Evolutionary conservation across 176 grass and related monocot genomes (phyloP).

Genomic region (Raddia distichophylla): DNA sequence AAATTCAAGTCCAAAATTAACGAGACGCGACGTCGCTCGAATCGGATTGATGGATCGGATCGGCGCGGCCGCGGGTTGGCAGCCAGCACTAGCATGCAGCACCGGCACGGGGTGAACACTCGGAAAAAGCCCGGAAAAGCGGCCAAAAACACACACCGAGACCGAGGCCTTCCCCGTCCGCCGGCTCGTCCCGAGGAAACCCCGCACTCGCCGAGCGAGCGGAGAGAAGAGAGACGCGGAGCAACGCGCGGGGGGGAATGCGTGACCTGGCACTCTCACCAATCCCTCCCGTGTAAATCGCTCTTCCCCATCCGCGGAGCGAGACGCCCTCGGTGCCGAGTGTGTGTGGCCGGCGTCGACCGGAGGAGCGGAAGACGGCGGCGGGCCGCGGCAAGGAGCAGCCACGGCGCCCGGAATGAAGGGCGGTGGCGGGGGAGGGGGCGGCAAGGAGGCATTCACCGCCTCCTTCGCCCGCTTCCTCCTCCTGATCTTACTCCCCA

Average conservation of each 20-base stretch:
- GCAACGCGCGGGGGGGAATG: slow-evolving; percentile 40
- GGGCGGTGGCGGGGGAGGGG: slow-evolving; percentile 41
- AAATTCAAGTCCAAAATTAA: too few relatives aligned
- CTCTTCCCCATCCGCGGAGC: slow-evolving; percentile 5
- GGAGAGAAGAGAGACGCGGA: slow-evolving; percentile 13
- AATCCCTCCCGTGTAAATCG: slow-evolving; percentile 9
- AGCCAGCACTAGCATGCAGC: background rate
- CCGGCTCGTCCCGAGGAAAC: slow-evolving; percentile 2
- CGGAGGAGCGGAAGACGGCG: background rate
- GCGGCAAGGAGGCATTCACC: slow-evolving; percentile 51
- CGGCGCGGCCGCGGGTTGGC: too few relatives aligned
- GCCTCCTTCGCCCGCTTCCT: slow-evolving; percentile 61
- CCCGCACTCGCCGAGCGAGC: background rate
- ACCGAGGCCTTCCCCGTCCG: background rate
- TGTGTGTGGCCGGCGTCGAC: background rate
- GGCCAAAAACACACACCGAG: background rate
- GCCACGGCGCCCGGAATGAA: slow-evolving; percentile 55
- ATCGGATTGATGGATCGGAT: too few relatives aligned
- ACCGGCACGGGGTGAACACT: background rate
- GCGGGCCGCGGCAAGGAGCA: background rate
- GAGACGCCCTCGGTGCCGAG: background rate
- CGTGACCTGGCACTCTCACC: slow-evolving; percentile 25
- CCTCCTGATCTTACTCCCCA: slow-evolving; percentile 64
- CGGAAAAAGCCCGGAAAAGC: slow-evolving; percentile 6
- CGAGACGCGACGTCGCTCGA: too few relatives aligned